Evolutionary conservation across 2,329 filamentous ascomycete genomes (phyloP).

Genomic region (Aureobasidium sp.): DNA sequence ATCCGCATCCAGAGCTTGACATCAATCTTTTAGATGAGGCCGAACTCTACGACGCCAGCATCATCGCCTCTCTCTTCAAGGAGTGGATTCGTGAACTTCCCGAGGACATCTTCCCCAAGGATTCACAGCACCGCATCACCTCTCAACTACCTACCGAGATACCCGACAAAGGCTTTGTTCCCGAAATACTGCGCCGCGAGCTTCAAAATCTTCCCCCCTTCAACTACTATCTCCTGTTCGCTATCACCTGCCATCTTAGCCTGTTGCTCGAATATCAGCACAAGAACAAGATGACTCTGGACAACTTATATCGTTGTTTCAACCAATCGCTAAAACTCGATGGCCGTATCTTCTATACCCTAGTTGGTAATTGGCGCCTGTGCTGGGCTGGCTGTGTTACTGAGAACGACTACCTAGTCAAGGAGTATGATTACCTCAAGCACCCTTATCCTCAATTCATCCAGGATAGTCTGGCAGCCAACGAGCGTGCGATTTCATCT

Average conservation of each 20-base stretch:
- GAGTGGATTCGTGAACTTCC: constrained; percentile 93
- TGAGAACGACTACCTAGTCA: constrained; percentile 70
- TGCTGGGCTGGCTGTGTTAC: constrained; percentile 97
- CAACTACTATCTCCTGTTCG: constrained; percentile 96
- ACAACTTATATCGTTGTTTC: constrained; percentile 93
- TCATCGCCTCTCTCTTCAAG: constrained; percentile 92
- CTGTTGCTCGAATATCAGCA: constrained; percentile 84
- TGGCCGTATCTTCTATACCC: constrained; percentile 87
- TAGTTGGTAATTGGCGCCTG: constrained; percentile 91
- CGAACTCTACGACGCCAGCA: constrained; percentile 92
- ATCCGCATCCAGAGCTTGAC: constrained; percentile 60
- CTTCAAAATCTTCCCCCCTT: constrained; percentile 91
- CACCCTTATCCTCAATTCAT: constrained; percentile 27
- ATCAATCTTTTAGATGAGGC: constrained; percentile 83
- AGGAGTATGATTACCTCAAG: constrained; percentile 47
- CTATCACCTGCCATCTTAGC: constrained; percentile 92
- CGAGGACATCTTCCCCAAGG: constrained; percentile 85
- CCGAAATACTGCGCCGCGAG: constrained; percentile 81
- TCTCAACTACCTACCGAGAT: constrained; percentile 77
- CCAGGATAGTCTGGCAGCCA: constrained; percentile 7
- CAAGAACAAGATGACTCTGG: constrained; percentile 97
- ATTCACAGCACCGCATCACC: constrained; percentile 70
- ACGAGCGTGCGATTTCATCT: constrained; percentile 54
- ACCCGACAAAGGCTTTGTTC: constrained; percentile 63
- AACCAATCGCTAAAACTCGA: constrained; percentile 97